Percentiles rank a stretch among this genome's conserved stretches.
Conservation (phyloP, 2,329 filamentous ascomycete genomes). For the Pseudogymnoascus pannorum region DNA sequence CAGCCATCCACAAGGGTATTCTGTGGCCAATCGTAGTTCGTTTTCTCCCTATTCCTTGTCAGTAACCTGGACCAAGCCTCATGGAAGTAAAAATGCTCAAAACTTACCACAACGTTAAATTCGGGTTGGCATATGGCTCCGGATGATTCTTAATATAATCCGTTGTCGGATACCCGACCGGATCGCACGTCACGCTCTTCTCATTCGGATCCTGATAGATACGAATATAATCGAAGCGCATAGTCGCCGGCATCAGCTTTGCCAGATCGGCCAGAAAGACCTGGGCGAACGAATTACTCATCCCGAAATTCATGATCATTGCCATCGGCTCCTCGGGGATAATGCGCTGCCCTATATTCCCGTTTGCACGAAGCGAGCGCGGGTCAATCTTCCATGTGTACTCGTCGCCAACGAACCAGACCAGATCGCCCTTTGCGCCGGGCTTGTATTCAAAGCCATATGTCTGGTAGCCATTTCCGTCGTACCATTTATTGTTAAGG, state of each 20-base stretch:
- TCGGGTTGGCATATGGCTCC: slow-evolving; percentile 55
- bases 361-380: slow-evolving; percentile 56
- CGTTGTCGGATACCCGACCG: slow-evolving; percentile 58
- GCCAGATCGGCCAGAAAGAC: slow-evolving; percentile 51
- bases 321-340: slow-evolving; percentile 63
- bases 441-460: slow-evolving; percentile 59
- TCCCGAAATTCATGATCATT: slow-evolving; percentile 62
- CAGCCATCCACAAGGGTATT: slow-evolving; percentile 56
- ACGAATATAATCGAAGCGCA: slow-evolving; percentile 63
- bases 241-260: slow-evolving; percentile 52
- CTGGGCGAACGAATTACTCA: slow-evolving; percentile 57
- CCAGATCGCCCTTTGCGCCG: slow-evolving; percentile 51
- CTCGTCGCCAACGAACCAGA: slow-evolving; percentile 61
- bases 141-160: slow-evolving; percentile 57
- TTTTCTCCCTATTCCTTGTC: slow-evolving; percentile 33
- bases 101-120: slow-evolving; percentile 55
- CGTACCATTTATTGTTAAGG: slow-evolving; percentile 60
- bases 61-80: slow-evolving; percentile 15
- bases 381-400: slow-evolving; percentile 58
- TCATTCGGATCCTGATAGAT: slow-evolving; percentile 59
- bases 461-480: slow-evolving; percentile 54
- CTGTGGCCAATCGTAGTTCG: slow-evolving; percentile 51
- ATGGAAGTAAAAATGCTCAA: background rate
- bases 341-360: slow-evolving; percentile 58
- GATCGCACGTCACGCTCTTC: slow-evolving; percentile 58